Percentiles rank a stretch among this genome's conserved stretches.
phyloP scores from a whole-genome alignment of 2,329 filamentous ascomycete genomes.

The Gremmenia infestans region DNA sequence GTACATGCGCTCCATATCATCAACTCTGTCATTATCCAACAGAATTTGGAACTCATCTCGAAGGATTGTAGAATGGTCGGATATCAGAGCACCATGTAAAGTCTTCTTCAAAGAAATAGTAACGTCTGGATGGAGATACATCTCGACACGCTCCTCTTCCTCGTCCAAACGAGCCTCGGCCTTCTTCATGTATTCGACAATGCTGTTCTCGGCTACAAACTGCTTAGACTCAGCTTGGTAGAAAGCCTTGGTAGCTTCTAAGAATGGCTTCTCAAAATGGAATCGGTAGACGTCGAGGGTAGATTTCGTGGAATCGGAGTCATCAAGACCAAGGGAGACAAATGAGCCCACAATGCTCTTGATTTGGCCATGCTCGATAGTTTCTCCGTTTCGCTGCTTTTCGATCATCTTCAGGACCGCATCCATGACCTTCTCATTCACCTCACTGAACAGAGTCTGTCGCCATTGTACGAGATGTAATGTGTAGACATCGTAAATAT shows the following conservation, averaged over 20 bases:
- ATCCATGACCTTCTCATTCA: slow-evolving; percentile 86
- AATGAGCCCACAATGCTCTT: slow-evolving; percentile 97
- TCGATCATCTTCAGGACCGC: slow-evolving; percentile 93
- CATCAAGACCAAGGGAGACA: slow-evolving; percentile 89
- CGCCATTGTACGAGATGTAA: slow-evolving; percentile 95
- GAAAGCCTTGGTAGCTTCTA: slow-evolving; percentile 76
- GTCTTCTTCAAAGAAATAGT: slow-evolving; percentile 76
- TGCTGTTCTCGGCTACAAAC: slow-evolving; percentile 93
- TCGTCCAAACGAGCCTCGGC: slow-evolving; percentile 84
- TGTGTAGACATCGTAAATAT: slow-evolving; percentile 97
- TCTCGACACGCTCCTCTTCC: slow-evolving; percentile 86
- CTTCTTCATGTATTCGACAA: slow-evolving; percentile 99
- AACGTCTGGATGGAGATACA: slow-evolving; percentile 91
- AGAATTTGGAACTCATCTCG: slow-evolving; percentile 94
- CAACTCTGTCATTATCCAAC: slow-evolving; percentile 88
- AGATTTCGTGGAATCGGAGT: slow-evolving; percentile 86
- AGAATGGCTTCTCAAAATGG: slow-evolving; percentile 90
- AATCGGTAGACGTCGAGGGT: slow-evolving; percentile 91
- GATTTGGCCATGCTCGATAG: slow-evolving; percentile 94
- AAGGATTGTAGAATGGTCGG: slow-evolving; percentile 78
- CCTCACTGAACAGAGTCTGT: slow-evolving; percentile 78
- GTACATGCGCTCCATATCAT: slow-evolving; percentile 97
- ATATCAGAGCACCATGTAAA: slow-evolving; percentile 85
- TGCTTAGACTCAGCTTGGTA: slow-evolving; percentile 90
- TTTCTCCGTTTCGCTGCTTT: slow-evolving; percentile 95